Conservation (phyloP, 2,329 filamentous ascomycete genomes). For the Scopulariopsis brevicaulis region DNA sequence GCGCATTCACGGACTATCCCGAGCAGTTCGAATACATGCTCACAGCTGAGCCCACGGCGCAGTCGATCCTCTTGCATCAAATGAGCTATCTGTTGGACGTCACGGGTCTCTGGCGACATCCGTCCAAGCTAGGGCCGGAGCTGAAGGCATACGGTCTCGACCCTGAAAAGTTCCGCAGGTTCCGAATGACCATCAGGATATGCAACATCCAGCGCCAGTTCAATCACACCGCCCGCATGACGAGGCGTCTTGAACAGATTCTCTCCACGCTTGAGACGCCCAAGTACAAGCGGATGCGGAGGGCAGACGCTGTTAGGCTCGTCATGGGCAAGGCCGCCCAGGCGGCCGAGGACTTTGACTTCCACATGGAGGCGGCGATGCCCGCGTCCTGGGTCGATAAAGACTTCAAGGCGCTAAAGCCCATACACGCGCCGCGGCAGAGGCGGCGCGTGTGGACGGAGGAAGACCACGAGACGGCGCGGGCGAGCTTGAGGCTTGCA, state of each 20-base stretch:
- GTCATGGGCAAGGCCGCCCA: background rate
- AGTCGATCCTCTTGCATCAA: slow-evolving; percentile 8
- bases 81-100: slow-evolving; percentile 8
- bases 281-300: background rate
- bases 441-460: background rate
- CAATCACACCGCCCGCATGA: slow-evolving; percentile 1
- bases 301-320: background rate
- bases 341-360: slow-evolving; percentile 5
- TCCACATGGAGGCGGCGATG: slow-evolving; percentile 8
- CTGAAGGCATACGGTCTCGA: slow-evolving; percentile 2
- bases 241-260: background rate
- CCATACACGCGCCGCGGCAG: background rate
- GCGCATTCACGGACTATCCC: slow-evolving; percentile 3
- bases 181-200: slow-evolving; percentile 1
- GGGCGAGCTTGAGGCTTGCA: background rate
- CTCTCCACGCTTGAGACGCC: background rate
- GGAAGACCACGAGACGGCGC: background rate
- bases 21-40: slow-evolving; percentile 4
- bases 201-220: slow-evolving; percentile 4
- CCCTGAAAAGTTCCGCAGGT: background rate
- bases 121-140: background rate
- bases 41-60: background rate
- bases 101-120: background rate
- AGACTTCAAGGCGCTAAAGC: background rate
- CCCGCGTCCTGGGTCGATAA: slow-evolving; percentile 5